Conservation (phyloP, 352 stramenopile species). For the Phytophthora citrophthora region DNA sequence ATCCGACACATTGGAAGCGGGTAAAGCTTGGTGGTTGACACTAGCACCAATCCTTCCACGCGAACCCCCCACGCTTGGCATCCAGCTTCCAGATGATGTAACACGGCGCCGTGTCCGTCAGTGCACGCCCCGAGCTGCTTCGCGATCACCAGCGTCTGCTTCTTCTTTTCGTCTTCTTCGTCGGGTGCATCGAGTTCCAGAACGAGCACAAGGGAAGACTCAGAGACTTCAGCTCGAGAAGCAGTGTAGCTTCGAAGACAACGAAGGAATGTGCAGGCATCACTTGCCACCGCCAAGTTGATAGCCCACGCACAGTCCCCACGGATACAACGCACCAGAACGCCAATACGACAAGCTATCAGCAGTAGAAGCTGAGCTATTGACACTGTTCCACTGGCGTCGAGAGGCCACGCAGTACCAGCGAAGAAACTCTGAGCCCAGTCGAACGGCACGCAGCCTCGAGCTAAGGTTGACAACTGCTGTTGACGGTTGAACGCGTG, state of each 20-base stretch:
- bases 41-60: slow-evolving; percentile 44
- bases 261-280: slow-evolving; percentile 20
- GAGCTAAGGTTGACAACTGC: slow-evolving; percentile 11
- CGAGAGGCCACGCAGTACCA: slow-evolving; percentile 9
- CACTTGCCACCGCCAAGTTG: slow-evolving; percentile 30
- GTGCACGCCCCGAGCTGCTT: slow-evolving; percentile 9
- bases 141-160: background rate
- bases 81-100: slow-evolving; percentile 16
- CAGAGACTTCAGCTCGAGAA: background rate
- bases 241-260: slow-evolving; percentile 18
- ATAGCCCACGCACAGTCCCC: slow-evolving; percentile 26
- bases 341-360: slow-evolving; percentile 27
- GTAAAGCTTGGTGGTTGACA: slow-evolving; percentile 33
- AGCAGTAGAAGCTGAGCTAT: slow-evolving; percentile 29
- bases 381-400: slow-evolving; percentile 13
- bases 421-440: slow-evolving; percentile 22
- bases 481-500: slow-evolving; percentile 5
- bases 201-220: slow-evolving; percentile 13
- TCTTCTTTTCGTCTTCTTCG: slow-evolving; percentile 13
- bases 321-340: slow-evolving; percentile 33
- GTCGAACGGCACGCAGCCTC: slow-evolving; percentile 28
- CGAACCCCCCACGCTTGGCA: slow-evolving; percentile 35
- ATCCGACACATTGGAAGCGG: slow-evolving; percentile 43
- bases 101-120: slow-evolving; percentile 26
- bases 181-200: slow-evolving; percentile 14